These are phyloP conservation scores for Glutinoglossum americanum DNA, from an alignment of 495 filamentous ascomycete genomes.

Conservation along the genomic window DNA sequence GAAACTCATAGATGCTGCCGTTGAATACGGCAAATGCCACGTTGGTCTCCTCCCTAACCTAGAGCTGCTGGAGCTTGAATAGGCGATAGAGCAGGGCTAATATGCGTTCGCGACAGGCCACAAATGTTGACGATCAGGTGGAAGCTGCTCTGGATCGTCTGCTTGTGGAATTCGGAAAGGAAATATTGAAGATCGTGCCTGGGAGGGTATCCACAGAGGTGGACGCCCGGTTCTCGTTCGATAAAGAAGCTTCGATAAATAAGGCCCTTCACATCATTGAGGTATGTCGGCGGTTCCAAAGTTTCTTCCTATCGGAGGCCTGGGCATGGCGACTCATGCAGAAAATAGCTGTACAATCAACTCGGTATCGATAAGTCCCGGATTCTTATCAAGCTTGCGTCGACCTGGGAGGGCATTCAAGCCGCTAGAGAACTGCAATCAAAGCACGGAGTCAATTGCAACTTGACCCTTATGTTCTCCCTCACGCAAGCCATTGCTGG, in stretches of 20 bases:
- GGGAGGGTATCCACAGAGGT: constrained; percentile 98
- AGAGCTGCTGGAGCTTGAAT: neutral
- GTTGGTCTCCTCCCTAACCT: constrained; percentile 18
- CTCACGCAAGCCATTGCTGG: constrained; percentile 84
- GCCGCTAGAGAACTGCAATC: constrained; percentile 85
- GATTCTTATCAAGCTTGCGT: constrained; percentile 76
- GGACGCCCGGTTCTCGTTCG: constrained; percentile 90
- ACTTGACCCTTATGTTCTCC: constrained; percentile 99
- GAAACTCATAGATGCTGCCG: constrained; percentile 67
- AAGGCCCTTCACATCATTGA: constrained; percentile 97
- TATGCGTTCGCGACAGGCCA: constrained; percentile 18
- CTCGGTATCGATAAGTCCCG: constrained; percentile 83
- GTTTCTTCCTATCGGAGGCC: neutral
- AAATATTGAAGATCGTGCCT: constrained; percentile 92
- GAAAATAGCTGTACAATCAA: constrained; percentile 68
- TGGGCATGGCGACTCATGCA: neutral
- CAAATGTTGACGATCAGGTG: constrained; percentile 48
- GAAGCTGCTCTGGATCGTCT: constrained; percentile 75
- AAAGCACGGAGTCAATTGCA: constrained; percentile 88
- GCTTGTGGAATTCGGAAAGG: constrained; percentile 90
- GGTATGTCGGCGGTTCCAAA: constrained; percentile 25
- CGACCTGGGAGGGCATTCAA: constrained; percentile 93
- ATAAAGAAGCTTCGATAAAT: constrained; percentile 72
- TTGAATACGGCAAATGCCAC: constrained; percentile 65
- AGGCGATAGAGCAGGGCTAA: neutral